Conservation (phyloP, 2,329 filamentous ascomycete genomes). For the Magnaporthales sp. region DNA sequence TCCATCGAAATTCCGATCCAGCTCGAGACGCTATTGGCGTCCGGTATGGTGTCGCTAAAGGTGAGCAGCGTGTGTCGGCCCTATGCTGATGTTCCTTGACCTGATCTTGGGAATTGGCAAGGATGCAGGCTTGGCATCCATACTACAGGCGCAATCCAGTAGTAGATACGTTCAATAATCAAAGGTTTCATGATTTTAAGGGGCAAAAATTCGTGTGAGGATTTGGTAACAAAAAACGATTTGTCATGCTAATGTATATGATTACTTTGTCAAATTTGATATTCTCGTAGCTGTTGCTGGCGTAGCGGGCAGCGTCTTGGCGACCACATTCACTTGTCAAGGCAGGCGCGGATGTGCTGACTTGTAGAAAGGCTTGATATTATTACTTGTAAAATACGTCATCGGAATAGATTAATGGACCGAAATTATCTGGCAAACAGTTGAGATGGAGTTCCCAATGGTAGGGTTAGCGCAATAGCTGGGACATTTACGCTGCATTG, state of each 20-base stretch:
- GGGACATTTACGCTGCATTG: too few species aligned
- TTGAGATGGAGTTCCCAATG: background rate
- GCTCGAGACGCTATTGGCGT: conserved; percentile 9
- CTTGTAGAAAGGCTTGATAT: too few species aligned
- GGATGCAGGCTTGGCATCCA: background rate
- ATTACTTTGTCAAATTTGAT: too few species aligned
- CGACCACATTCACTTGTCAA: too few species aligned
- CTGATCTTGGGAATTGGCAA: background rate
- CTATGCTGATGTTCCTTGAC: background rate
- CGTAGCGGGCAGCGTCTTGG: too few species aligned
- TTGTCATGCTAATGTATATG: background rate
- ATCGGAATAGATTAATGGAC: too few species aligned
- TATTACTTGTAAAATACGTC: background rate
- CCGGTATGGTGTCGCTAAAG: conserved; percentile 12
- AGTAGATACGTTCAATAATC: background rate
- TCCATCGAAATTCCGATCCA: conserved; percentile 15
- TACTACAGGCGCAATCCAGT: background rate
- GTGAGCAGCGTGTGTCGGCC: background rate
- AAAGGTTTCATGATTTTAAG: background rate
- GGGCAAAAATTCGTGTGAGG: background rate
- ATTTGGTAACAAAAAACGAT: too few species aligned
- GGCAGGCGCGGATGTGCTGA: too few species aligned
- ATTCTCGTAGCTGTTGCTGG: too few species aligned
- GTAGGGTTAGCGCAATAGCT: too few species aligned
- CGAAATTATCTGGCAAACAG: too few species aligned